Conservation (phyloP, 345 rosid genomes). For the Boechera stricta region DNA sequence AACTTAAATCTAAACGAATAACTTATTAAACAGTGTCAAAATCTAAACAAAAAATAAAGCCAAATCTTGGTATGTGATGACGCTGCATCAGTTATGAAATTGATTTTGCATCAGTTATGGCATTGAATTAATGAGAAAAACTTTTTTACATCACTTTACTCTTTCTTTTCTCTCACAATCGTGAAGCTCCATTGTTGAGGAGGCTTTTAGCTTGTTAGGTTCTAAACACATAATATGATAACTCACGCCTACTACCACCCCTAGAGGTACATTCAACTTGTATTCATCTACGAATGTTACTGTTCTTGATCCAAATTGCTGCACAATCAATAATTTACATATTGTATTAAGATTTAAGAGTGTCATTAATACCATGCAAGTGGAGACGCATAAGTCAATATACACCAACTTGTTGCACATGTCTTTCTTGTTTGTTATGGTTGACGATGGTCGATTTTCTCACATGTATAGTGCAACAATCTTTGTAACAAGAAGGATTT, state of each 20-base stretch:
- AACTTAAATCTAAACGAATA: too few species aligned
- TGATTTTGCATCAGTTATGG: too few species aligned
- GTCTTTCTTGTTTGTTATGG: slow-evolving; percentile 36
- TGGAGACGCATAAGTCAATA: slow-evolving; percentile 44
- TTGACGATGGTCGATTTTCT: slow-evolving; percentile 40
- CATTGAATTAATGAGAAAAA: not conserved
- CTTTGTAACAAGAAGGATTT: slow-evolving; percentile 40
- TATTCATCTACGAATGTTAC: slow-evolving; percentile 7
- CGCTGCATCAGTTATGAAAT: too few species aligned
- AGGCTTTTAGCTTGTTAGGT: too few species aligned
- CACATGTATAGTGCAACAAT: slow-evolving; percentile 35
- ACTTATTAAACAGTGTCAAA: too few species aligned
- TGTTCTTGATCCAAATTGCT: slow-evolving; percentile 22
- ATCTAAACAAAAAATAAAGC: too few species aligned
- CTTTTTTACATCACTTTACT: too few species aligned
- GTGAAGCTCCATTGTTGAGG: too few species aligned
- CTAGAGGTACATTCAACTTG: slow-evolving; percentile 19
- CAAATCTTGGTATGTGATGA: too few species aligned
- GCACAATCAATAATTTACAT: slow-evolving; percentile 1
- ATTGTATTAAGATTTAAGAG: slow-evolving; percentile 24
- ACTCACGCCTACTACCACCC: not conserved
- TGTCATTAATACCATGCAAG: slow-evolving; percentile 35
- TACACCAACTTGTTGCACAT: slow-evolving; percentile 44
- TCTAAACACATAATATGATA: slow-evolving; percentile 26
- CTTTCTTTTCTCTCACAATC: too few species aligned